Base-by-base conservation (phyloP, 371 early-diverging fungal genomes). In the Haplosporangium sp. region DNA sequence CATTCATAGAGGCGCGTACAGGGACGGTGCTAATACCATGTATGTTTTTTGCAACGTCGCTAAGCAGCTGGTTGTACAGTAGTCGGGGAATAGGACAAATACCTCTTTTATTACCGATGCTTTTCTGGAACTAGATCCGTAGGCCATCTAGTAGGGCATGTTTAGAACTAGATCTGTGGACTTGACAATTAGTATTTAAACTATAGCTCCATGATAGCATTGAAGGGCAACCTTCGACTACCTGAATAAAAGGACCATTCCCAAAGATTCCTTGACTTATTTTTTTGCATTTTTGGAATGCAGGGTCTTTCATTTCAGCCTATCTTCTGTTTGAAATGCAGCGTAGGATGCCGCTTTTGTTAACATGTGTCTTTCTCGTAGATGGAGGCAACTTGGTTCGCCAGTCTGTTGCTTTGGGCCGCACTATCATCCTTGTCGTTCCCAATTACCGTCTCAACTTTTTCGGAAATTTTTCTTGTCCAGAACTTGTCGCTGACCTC, bases 391-490 rank as follows among this genome's bases (percentile, higher is more conserved):
- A 73, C 13, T 51, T 73, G 1, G 74, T 72, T 14, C 55, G 45
- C 5, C 50, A 37, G 6, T 66, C 77, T 6, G 40, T 43, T 14
- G 20, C 62, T 16, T 16, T 70, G 8, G 56, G 59, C 9, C 70
- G 64, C 13, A 71, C 77, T 5, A 73, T 82, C 43, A 69, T 82
- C n/a, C 64, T 82, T 1, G 82, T 82, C 12, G 59, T 60, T 7
- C 37, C 55, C 46, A 81, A 82, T 48, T 75, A 82, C 21, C 67
- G 82, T 2, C 60, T 81, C 41, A 72, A 81, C 58, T 69, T 64
- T 45, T 57, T 72, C 23, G 82, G 82, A 2, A 64, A 69, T 55
- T 61, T 82, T 14, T 46, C 72, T 12, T 69, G 67, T 21, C 67
- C 77, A n/a, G 82, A 74, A 37, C 51, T 82, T 12, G 47, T 67